Evolutionary conservation across 495 filamentous ascomycete species (phyloP).

Genomic region (Daldinia loculata): DNA sequence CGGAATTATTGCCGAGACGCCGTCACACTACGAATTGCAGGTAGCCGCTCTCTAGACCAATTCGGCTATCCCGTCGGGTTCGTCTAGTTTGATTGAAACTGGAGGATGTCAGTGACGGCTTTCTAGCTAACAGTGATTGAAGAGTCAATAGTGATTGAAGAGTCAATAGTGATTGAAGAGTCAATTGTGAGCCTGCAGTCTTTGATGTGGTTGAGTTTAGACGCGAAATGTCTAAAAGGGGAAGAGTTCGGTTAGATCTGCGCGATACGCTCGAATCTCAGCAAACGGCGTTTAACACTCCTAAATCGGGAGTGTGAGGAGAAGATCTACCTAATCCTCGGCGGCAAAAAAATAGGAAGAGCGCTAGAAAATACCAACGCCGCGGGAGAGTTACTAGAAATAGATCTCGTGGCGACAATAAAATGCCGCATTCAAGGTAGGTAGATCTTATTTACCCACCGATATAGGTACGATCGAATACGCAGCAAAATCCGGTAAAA

Average conservation of each 20-base stretch:
- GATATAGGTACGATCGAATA: background rate
- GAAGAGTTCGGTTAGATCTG: background rate
- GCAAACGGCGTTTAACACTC: background rate
- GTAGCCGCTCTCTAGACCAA: background rate
- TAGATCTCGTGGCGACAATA: background rate
- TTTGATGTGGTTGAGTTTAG: background rate
- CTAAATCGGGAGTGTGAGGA: background rate
- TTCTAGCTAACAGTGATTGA: background rate
- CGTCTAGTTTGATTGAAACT: background rate
- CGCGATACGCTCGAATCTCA: slow-evolving; percentile 15
- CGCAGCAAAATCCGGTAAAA: slow-evolving; percentile 5
- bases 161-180: background rate
- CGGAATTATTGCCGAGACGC: slow-evolving; percentile 4
- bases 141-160: background rate
- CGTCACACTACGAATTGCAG: background rate
- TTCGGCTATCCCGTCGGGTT: background rate
- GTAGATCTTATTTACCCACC: background rate
- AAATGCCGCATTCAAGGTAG: background rate
- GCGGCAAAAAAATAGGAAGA: background rate
- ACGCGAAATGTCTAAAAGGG: background rate
- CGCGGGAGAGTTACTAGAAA: background rate
- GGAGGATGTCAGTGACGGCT: background rate
- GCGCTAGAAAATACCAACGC: background rate
- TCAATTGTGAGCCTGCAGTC: background rate
- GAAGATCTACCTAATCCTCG: background rate